A percentile compares a stretch with the other conserved stretches of the same genome.
These are phyloP conservation scores for Vitis hybrid DNA, from an alignment of 177 flowering plant species.

Conservation along the genomic window DNA sequence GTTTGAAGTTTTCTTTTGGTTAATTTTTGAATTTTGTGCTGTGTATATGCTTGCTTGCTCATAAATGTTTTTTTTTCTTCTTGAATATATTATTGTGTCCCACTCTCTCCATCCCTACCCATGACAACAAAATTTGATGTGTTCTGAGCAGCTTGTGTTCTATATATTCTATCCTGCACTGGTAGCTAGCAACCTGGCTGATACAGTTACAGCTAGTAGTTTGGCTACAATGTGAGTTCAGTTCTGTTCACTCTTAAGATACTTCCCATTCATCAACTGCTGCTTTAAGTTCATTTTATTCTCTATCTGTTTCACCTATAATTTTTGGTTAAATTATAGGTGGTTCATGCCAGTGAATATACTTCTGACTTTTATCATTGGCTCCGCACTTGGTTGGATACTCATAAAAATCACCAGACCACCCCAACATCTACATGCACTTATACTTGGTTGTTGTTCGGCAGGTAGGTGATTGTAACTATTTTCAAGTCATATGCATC, in stretches of 20 bases:
- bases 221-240: conserved; percentile 18
- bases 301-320: background rate
- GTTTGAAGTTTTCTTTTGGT: no score
- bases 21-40: no score
- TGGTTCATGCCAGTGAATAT: conserved; percentile 85
- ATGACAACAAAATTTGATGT: background rate
- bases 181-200: conserved; percentile 18
- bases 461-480: conserved; percentile 35
- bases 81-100: no score
- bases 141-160: conserved; percentile 22
- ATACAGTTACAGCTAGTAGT: conserved; percentile 16
- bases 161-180: conserved; percentile 29
- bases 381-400: conserved; percentile 60
- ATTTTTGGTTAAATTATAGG: conserved; percentile 28
- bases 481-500: background rate
- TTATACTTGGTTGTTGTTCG: conserved; percentile 58
- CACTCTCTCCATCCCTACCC: background rate
- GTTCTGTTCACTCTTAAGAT: background rate
- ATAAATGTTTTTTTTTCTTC: background rate
- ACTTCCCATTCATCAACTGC: background rate
- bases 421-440: conserved; percentile 58
- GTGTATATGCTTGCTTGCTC: no score
- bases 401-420: conserved; percentile 42
- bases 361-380: conserved; percentile 49
- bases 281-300: background rate